phyloP scores from a whole-genome alignment of 2,329 filamentous ascomycete species.

The Davidsoniella neocaledoniae region DNA sequence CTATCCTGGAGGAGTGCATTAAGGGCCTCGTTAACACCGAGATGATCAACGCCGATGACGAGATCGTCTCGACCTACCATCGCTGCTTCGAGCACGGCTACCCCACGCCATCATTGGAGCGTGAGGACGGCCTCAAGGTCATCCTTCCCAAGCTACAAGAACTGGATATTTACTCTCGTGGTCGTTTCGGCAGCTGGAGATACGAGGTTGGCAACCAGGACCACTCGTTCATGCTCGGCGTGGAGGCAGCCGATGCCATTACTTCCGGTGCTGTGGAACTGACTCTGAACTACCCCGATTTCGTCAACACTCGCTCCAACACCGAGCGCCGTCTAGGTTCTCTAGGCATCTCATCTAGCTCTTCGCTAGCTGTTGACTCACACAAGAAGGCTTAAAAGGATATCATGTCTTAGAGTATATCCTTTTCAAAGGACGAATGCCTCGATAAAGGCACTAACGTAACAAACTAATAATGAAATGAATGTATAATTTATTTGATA shows the following conservation, averaged over 20 bases:
- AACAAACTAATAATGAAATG: not conserved
- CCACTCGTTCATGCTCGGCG: constrained; percentile 93
- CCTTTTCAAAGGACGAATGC: not conserved
- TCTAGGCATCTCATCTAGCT: constrained; percentile 4
- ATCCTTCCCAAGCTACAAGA: constrained; percentile 84
- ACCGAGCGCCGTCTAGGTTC: constrained; percentile 38
- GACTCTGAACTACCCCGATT: constrained; percentile 92
- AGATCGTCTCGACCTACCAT: constrained; percentile 97
- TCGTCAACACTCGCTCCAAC: constrained; percentile 69
- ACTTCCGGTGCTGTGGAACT: constrained; percentile 79
- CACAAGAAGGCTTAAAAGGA: constrained; percentile 6
- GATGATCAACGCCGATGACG: constrained; percentile 79
- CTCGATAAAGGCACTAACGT: not conserved
- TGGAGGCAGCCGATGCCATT: constrained; percentile 83
- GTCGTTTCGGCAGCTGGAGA: constrained; percentile 93
- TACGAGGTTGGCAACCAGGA: constrained; percentile 97
- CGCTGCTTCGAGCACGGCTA: constrained; percentile 97
- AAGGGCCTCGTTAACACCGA: constrained; percentile 95
- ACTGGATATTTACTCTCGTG: constrained; percentile 84
- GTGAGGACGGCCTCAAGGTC: constrained; percentile 84
- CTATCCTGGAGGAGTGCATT: constrained; percentile 77
- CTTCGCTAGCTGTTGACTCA: constrained; percentile 1
- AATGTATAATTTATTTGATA: constrained; percentile 18
- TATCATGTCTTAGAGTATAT: not conserved
- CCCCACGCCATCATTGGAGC: constrained; percentile 85